Evolutionary conservation across 2,329 filamentous ascomycete genomes (phyloP).

Genomic region (Fusarium temperatum): DNA sequence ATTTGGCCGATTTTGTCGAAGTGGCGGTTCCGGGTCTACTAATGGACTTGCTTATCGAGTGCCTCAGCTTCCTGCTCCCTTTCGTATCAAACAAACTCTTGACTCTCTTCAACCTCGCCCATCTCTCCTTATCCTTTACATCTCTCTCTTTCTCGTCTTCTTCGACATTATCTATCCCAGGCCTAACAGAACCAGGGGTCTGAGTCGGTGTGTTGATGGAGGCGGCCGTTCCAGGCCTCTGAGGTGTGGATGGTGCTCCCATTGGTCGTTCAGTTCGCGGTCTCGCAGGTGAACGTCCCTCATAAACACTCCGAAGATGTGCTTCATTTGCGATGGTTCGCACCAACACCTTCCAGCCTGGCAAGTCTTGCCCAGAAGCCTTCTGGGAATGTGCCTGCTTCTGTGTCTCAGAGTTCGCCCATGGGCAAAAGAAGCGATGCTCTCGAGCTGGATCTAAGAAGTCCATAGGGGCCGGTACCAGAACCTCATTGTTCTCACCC

Average conservation of each 20-base stretch:
- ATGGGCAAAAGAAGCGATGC: slow-evolving; percentile 86
- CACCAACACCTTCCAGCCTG: slow-evolving; percentile 65
- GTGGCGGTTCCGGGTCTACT: slow-evolving; percentile 53
- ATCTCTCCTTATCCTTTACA: slow-evolving; percentile 75
- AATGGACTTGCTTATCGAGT: slow-evolving; percentile 49
- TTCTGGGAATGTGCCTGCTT: slow-evolving; percentile 50
- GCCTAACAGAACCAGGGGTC: slow-evolving; percentile 6
- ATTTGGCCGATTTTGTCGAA: slow-evolving; percentile 46
- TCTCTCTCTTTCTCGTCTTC: slow-evolving; percentile 58
- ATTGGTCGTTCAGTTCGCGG: slow-evolving; percentile 17
- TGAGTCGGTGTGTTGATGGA: slow-evolving; percentile 30
- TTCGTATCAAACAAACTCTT: slow-evolving; percentile 78
- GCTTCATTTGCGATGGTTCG: slow-evolving; percentile 68
- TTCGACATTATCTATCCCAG: slow-evolving; percentile 29
- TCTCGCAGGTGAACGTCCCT: slow-evolving; percentile 41
- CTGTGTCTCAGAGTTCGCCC: slow-evolving; percentile 73
- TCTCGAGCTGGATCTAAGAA: slow-evolving; percentile 74
- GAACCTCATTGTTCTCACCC: slow-evolving; percentile 60
- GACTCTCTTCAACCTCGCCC: slow-evolving; percentile 75
- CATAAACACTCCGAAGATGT: slow-evolving; percentile 56
- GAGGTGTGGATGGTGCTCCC: slow-evolving; percentile 34
- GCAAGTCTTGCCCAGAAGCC: slow-evolving; percentile 48
- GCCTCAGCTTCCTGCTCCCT: slow-evolving; percentile 61
- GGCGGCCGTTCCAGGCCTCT: slow-evolving; percentile 24
- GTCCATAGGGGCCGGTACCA: slow-evolving; percentile 70